Evolutionary conservation across 371 early-diverging fungal genomes (phyloP).

Genomic region (Entomophthora muscae): DNA sequence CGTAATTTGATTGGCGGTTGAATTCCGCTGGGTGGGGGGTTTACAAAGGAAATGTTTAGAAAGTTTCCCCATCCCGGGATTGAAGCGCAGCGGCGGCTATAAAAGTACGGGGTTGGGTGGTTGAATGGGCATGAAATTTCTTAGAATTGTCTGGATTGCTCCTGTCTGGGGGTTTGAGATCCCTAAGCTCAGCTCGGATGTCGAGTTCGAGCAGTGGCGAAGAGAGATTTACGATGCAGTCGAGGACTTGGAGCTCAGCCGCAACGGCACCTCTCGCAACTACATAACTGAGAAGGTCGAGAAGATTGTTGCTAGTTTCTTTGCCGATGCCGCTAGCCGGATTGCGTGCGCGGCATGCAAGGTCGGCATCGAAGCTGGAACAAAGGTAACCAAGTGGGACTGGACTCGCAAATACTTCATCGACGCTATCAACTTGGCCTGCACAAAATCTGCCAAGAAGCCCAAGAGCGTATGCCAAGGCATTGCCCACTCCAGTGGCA

Average conservation of each 20-base stretch:
- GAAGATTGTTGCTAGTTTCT: not conserved
- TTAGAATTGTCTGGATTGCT: no score
- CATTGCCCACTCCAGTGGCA: not conserved
- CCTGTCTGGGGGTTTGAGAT: no score
- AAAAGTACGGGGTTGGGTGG: no score
- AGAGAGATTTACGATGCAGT: not conserved
- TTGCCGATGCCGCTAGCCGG: not conserved
- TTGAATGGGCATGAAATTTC: no score
- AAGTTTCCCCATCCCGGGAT: no score
- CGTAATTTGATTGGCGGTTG: no score
- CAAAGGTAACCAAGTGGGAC: not conserved
- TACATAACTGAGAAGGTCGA: not conserved
- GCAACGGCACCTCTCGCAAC: not conserved
- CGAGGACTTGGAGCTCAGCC: not conserved
- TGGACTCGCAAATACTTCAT: not conserved
- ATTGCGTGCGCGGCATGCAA: not conserved
- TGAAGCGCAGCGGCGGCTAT: no score
- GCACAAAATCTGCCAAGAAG: not conserved
- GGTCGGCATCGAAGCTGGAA: not conserved
- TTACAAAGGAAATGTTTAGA: no score
- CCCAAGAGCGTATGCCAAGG: not conserved
- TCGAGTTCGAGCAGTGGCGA: not conserved
- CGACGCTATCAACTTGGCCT: not conserved
- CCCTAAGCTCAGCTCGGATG: not conserved
- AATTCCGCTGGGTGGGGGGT: no score